Conservation (phyloP, 495 filamentous ascomycete genomes). For the Pyronema omphalodes region DNA sequence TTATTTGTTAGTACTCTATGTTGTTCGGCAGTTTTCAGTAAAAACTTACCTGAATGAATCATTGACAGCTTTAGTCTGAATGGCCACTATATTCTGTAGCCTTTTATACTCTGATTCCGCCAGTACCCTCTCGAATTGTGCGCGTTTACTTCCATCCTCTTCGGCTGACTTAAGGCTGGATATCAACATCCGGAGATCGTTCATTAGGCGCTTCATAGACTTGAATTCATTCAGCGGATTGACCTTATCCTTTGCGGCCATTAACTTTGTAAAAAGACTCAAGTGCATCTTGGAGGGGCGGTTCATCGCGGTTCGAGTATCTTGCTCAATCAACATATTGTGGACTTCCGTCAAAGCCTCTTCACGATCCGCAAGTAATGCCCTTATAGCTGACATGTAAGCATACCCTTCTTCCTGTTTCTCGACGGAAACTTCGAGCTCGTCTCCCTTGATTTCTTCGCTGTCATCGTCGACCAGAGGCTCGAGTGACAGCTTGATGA, state of each 20-base stretch:
- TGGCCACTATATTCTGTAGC: constrained; percentile 39
- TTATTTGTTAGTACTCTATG: constrained; percentile 12
- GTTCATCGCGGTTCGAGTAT: constrained; percentile 38
- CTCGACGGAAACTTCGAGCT: constrained; percentile 73
- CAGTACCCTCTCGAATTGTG: constrained; percentile 28
- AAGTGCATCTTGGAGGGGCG: constrained; percentile 31
- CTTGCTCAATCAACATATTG: constrained; percentile 47
- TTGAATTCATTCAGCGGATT: neutral
- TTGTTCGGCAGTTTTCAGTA: neutral
- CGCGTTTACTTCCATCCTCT: constrained; percentile 41
- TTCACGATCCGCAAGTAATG: constrained; percentile 59
- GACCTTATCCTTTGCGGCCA: constrained; percentile 23
- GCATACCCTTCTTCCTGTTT: constrained; percentile 60
- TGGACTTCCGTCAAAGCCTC: constrained; percentile 46
- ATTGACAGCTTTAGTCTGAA: constrained; percentile 44
- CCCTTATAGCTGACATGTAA: constrained; percentile 58
- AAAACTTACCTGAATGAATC: constrained; percentile 26
- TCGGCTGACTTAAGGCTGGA: constrained; percentile 43
- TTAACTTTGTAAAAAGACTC: constrained; percentile 42
- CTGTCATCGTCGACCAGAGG: constrained; percentile 66
- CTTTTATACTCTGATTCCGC: constrained; percentile 31
- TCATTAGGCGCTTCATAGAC: constrained; percentile 25
- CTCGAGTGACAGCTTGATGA: constrained; percentile 48
- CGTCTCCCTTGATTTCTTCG: constrained; percentile 60
- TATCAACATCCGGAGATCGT: constrained; percentile 45